These are phyloP conservation scores for Diaporthe batatas DNA, from an alignment of 2,329 filamentous ascomycete species.

Conservation along the genomic window DNA sequence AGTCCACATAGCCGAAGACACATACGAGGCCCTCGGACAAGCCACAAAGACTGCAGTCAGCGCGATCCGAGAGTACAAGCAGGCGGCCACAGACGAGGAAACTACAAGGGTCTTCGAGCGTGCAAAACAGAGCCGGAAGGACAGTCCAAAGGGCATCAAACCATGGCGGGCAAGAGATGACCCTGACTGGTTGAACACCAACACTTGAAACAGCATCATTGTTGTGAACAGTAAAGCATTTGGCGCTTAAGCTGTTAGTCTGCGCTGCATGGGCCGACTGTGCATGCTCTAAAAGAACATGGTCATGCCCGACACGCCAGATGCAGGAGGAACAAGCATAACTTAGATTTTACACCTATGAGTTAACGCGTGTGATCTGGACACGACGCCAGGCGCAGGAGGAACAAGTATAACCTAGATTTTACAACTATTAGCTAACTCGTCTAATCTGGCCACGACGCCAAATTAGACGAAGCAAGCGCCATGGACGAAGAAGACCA, in stretches of 20 bases:
- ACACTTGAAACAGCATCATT: constrained; percentile 31
- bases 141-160: constrained; percentile 69
- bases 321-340: no score
- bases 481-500: neutral
- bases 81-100: constrained; percentile 61
- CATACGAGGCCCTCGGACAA: constrained; percentile 62
- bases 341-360: neutral
- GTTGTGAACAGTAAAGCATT: neutral
- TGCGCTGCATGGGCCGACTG: neutral
- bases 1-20: constrained; percentile 59
- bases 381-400: neutral
- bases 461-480: neutral
- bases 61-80: constrained; percentile 66
- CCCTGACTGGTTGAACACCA: constrained; percentile 65
- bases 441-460: neutral
- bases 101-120: constrained; percentile 65
- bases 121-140: constrained; percentile 65
- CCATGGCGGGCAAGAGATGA: constrained; percentile 71
- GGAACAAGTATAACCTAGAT: neutral
- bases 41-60: constrained; percentile 61
- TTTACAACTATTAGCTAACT: neutral
- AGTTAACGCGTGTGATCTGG: no score
- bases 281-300: neutral
- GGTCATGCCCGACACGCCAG: neutral
- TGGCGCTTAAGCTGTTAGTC: neutral